These are phyloP conservation scores for Leptodermis oblonga DNA, from an alignment of 257 asterid genomes.

Conservation along the genomic window DNA sequence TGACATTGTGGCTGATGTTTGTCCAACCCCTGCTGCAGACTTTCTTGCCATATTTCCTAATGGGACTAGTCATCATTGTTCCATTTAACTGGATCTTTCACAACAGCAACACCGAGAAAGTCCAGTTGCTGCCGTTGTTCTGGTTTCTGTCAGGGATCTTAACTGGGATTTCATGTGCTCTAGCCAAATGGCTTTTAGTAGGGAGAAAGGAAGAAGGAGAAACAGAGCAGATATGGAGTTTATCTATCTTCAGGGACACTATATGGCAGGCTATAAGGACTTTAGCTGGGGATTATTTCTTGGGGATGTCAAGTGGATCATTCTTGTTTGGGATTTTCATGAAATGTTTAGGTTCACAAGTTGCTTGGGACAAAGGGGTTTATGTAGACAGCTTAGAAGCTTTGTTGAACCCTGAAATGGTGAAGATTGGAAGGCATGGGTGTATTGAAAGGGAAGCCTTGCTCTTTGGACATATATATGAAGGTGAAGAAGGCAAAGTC, in stretches of 20 bases:
- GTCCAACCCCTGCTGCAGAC: slow-evolving; percentile 55
- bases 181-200: slow-evolving; percentile 57
- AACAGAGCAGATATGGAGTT: slow-evolving; percentile 48
- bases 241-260: slow-evolving; percentile 56
- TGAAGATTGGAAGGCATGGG: slow-evolving; percentile 40
- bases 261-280: slow-evolving; percentile 61
- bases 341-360: slow-evolving; percentile 53
- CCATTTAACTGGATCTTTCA: slow-evolving; percentile 35
- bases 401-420: slow-evolving; percentile 53
- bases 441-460: slow-evolving; percentile 47
- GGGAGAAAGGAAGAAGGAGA: slow-evolving; percentile 45
- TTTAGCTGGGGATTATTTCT: slow-evolving; percentile 46
- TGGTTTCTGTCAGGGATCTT: slow-evolving; percentile 47
- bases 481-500: slow-evolving; percentile 61
- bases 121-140: slow-evolving; percentile 44
- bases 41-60: slow-evolving; percentile 52
- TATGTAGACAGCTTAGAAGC: slow-evolving; percentile 59
- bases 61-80: slow-evolving; percentile 34
- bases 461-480: slow-evolving; percentile 67
- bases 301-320: slow-evolving; percentile 51
- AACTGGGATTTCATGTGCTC: slow-evolving; percentile 37
- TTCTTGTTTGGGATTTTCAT: slow-evolving; percentile 48
- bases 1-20: slow-evolving; percentile 43
- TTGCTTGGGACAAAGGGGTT: slow-evolving; percentile 41
- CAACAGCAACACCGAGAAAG: slow-evolving; percentile 18